Evolutionary conservation across 1,284 basidiomycete species (phyloP).

Genomic region (Neolentinus lepideus): DNA sequence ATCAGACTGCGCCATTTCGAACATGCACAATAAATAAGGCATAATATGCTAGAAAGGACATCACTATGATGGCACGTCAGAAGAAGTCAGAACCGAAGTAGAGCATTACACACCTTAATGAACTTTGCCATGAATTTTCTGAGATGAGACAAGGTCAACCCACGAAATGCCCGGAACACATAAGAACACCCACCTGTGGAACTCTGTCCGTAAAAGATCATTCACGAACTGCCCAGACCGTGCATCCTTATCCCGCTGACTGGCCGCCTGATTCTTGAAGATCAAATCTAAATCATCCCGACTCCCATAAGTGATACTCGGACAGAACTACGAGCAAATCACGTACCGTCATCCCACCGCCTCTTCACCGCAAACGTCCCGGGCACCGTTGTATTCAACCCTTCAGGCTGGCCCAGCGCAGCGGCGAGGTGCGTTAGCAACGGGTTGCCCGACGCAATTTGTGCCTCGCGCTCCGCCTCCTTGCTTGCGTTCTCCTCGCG

Average conservation of each 20-base stretch:
- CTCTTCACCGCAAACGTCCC: slow-evolving; percentile 88
- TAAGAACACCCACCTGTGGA: slow-evolving; percentile 72
- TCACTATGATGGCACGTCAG: no score
- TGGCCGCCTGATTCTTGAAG: slow-evolving; percentile 94
- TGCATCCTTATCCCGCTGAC: slow-evolving; percentile 47
- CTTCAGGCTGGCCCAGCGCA: slow-evolving; percentile 67
- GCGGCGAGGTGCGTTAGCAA: slow-evolving; percentile 78
- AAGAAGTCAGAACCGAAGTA: no score
- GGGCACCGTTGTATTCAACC: slow-evolving; percentile 68
- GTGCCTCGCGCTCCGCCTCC: slow-evolving; percentile 67
- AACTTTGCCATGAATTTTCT: slow-evolving; percentile 79
- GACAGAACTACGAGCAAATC: background rate
- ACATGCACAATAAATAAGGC: background rate
- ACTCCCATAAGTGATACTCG: background rate
- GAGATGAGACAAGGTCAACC: slow-evolving; percentile 6
- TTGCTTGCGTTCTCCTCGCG: slow-evolving; percentile 62
- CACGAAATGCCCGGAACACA: slow-evolving; percentile 7
- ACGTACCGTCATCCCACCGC: slow-evolving; percentile 88
- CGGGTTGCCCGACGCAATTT: slow-evolving; percentile 83
- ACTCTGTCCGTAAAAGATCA: slow-evolving; percentile 86
- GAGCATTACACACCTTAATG: slow-evolving; percentile 62
- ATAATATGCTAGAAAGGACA: background rate
- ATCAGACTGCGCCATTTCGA: no score
- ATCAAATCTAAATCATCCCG: slow-evolving; percentile 62
- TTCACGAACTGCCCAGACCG: slow-evolving; percentile 86